Base-by-base conservation (phyloP, 2,329 filamentous ascomycete species). In the Diaporthe citri region DNA sequence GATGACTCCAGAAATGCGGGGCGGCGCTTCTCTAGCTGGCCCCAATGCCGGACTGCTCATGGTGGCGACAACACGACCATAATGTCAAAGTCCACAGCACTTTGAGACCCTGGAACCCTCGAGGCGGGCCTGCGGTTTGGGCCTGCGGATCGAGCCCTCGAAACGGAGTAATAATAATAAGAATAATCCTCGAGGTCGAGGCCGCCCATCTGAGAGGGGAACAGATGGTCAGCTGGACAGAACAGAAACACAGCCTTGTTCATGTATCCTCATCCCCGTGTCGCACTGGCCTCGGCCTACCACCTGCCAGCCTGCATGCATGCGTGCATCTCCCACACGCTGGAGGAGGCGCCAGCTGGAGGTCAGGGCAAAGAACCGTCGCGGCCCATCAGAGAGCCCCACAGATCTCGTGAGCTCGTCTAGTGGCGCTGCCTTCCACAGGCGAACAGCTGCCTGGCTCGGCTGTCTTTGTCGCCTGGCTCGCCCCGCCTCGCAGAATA, bases 1-100 rank as follows among this genome's bases (percentile, higher is more conserved):
- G 43, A 31, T n/a, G 28, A 28, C 28, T 36, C 43, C 43, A 67
- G 17, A 39, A 48, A 36, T 67, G 64, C 64, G 64, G 64, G 64
- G 64, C 64, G 62, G 46, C 62, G 46, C 62, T 67, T 52, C 62
- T 67, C 62, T 6, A 36, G 62, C 22, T 67, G 62, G 62, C 62
- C 62, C 46, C 62, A 67, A 67, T 67, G 62, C 62, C 62, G 62
- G 46, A 48, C 62, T 25, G 46, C 31, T 48, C 46, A 52, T 41
- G n/a, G 64, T 67, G 64, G 64, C 64, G 64, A 67, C 43, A 12
- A 39, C 62, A 67, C 43, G 46, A 39, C 62, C 20, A 20, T 43
- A 22, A 36, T 41, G 43, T 48, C 9, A 43, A 67, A 36, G 64
- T 67, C 64, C 31, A 52, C 34, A 36, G 64, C 52, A 67, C 64